Percentiles rank a stretch among this genome's conserved stretches.
phyloP scores from a whole-genome alignment of 2,329 filamentous ascomycete genomes.

The Apiospora koreana region DNA sequence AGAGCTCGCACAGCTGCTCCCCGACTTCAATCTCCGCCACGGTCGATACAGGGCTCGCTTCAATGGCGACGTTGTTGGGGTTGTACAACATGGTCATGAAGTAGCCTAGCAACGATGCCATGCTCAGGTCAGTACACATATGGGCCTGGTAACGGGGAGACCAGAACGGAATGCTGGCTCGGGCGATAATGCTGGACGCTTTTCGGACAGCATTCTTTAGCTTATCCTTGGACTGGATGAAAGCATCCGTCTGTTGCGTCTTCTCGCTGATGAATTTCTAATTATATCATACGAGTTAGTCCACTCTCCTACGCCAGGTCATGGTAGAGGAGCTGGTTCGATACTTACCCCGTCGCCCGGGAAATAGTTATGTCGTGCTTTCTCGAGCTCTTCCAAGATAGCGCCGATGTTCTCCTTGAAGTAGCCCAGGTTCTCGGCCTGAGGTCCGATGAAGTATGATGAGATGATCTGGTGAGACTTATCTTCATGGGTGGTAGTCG shows the following conservation, averaged over 20 bases:
- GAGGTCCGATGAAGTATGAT: constrained; percentile 45
- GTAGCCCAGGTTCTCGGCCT: constrained; percentile 41
- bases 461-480: constrained; percentile 35
- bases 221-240: constrained; percentile 33
- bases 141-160: constrained; percentile 47
- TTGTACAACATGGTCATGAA: constrained; percentile 53
- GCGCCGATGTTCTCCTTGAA: constrained; percentile 40
- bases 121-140: constrained; percentile 45
- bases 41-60: constrained; percentile 47
- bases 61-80: constrained; percentile 48
- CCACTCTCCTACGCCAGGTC: not conserved
- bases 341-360: constrained; percentile 31
- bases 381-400: constrained; percentile 38
- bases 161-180: constrained; percentile 47
- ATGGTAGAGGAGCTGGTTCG: not conserved
- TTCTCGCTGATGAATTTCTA: constrained; percentile 38
- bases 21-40: constrained; percentile 46
- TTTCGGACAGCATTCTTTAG: constrained; percentile 36
- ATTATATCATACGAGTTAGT: not conserved
- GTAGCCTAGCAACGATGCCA: constrained; percentile 45
- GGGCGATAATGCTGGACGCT: constrained; percentile 39
- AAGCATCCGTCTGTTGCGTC: constrained; percentile 35
- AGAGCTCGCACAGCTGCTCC: constrained; percentile 44
- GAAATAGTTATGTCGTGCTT: constrained; percentile 36
- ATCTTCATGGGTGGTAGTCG: constrained; percentile 18